Conservation (phyloP, 2,329 filamentous ascomycete genomes). For the Tolypocladium ovalisporum region DNA sequence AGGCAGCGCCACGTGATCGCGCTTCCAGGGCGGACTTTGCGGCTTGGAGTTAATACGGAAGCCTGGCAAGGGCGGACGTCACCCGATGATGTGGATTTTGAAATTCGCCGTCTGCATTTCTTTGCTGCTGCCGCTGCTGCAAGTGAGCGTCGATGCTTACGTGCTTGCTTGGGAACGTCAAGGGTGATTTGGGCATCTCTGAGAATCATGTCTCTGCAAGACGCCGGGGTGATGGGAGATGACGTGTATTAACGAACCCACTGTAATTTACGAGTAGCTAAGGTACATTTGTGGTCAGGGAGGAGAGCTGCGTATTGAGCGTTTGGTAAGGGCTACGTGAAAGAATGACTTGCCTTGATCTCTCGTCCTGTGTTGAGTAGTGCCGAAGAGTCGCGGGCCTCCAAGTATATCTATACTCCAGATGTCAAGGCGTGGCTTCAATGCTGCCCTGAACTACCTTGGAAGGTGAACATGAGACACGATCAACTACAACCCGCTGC, state of each 20-base stretch:
- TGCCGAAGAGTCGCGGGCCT: no score
- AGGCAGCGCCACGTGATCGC: not conserved
- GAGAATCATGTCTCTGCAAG: not conserved
- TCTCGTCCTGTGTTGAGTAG: no score
- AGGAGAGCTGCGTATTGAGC: not conserved
- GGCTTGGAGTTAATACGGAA: not conserved
- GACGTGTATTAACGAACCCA: not conserved
- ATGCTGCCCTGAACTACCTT: not conserved
- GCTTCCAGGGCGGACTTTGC: not conserved
- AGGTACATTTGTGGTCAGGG: not conserved
- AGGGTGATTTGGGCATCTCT: not conserved
- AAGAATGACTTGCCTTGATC: no score
- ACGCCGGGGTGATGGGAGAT: not conserved
- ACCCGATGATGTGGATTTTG: constrained; percentile 5
- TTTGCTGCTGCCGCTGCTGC: not conserved
- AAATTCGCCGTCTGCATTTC: not conserved
- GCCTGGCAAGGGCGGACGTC: constrained; percentile 7
- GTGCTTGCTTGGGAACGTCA: not conserved
- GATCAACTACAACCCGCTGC: not conserved
- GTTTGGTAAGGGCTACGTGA: not conserved
- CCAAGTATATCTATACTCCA: not conserved
- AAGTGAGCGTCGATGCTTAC: not conserved
- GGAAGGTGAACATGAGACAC: not conserved
- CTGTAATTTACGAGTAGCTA: not conserved
- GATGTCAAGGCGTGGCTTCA: not conserved